Base-by-base conservation (phyloP, 169 alveolate species). In the Cytauxzoon felis region DNA sequence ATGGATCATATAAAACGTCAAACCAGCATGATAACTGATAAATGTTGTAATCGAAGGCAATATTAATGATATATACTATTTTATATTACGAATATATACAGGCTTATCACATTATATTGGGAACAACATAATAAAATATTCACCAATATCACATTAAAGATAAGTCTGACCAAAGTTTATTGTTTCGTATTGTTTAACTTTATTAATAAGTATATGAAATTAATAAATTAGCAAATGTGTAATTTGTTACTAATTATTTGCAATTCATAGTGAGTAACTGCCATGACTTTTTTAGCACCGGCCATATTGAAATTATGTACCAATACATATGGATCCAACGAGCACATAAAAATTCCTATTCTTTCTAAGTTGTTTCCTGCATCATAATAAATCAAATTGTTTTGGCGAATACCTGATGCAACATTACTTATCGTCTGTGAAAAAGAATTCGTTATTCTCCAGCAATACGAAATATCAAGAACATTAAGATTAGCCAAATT, bases 391-490 rank as follows among this genome's bases (percentile, higher is more conserved):
- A 1, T 50, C n/a, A 32, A 56, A 9, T 18, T 42, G 38, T 5
- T 30, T 9, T n/a, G 6, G 27, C 27, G 29, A 0, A 16, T 52
- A 23, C 66, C 66, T 16, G 85, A 40, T 1, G 82, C 53, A 0
- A 72, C 45, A 8, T 23, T 57, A 7, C 50, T 32, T 41, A 72
- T 13, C 0, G n/a, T 8, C 57, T 61, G 32, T 7, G 18, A 27
- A 11, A 75, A 4, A 16, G 85, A 51, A 43, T 75, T 69, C 5
- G 85, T 38, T 19, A 75, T 59, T 36, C 57, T 51, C 85, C 85
- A 75, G 63, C 85, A 75, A 42, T 75, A 80, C 42, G 85, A 64
- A 18, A 75, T 73, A 63, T 75, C 85, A 16, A 75, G 8, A 19
- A 64, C 62, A n/a, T 52, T n/a, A n/a, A 75, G 56, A 19, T 54